phyloP scores from a whole-genome alignment of 1,139 yeast genomes.

The Magnusiomyces clavatus region DNA sequence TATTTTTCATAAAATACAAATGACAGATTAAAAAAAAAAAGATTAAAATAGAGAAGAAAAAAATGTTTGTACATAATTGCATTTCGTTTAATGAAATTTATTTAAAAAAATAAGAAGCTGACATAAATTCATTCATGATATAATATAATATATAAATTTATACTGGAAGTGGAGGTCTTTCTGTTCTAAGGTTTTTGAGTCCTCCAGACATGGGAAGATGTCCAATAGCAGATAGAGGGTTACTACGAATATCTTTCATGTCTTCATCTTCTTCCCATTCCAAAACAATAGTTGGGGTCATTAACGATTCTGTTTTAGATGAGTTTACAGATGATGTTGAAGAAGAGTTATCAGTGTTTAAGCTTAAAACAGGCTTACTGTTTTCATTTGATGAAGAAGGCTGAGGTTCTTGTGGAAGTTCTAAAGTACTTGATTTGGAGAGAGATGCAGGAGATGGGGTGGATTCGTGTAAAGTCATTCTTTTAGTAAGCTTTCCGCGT shows the following conservation, averaged over 20 bases:
- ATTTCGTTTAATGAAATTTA: background rate
- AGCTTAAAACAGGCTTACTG: slow-evolving; percentile 2
- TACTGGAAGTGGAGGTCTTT: slow-evolving; percentile 19
- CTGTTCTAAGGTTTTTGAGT: slow-evolving; percentile 17
- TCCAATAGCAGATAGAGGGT: background rate
- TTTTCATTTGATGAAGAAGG: background rate
- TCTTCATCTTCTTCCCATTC: slow-evolving; percentile 29
- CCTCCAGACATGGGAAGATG: background rate
- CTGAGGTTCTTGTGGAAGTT: background rate
- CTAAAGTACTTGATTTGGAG: too few relatives aligned
- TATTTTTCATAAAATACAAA: too few relatives aligned
- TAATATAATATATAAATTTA: background rate
- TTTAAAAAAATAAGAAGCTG: background rate
- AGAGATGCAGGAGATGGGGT: background rate
- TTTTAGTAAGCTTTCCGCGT: slow-evolving; percentile 15
- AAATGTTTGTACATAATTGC: too few relatives aligned
- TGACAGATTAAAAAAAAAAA: too few relatives aligned
- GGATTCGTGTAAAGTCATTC: slow-evolving; percentile 22
- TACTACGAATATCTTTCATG: slow-evolving; percentile 15
- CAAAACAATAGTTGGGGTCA: slow-evolving; percentile 25
- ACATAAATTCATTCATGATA: background rate
- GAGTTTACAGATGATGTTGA: background rate
- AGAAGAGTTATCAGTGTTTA: slow-evolving; percentile 3
- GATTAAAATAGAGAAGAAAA: too few relatives aligned
- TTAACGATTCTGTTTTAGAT: background rate